Evolutionary conservation across 371 early-diverging fungal genomes (phyloP).

Genomic region (Enterocytospora artemiae): DNA sequence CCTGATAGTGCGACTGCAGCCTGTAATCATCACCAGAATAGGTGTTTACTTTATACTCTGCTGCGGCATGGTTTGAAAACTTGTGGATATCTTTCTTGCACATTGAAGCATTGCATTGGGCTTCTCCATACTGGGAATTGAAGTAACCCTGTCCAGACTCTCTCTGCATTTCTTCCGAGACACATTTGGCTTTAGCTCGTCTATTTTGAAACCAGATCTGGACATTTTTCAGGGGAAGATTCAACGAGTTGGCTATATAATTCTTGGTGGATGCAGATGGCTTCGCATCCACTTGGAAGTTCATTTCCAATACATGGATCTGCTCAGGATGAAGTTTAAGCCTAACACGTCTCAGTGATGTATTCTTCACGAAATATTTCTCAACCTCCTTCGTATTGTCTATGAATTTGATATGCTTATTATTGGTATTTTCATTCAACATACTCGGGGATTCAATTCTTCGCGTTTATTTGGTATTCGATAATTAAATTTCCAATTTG

Average conservation of each 20-base stretch:
- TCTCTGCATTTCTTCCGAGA: background rate
- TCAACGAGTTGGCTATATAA: constrained; percentile 1
- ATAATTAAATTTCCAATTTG: no score
- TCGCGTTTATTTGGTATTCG: no score
- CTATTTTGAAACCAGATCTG: constrained; percentile 50
- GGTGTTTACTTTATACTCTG: no score
- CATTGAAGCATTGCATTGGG: no score
- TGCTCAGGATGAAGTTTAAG: constrained; percentile 19
- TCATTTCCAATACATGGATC: constrained; percentile 20
- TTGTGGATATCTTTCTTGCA: no score
- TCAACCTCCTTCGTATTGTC: constrained; percentile 28
- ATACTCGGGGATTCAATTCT: background rate
- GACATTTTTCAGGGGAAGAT: constrained; percentile 27
- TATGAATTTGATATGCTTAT: constrained; percentile 25
- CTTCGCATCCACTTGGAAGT: constrained; percentile 20
- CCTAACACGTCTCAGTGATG: constrained; percentile 11
- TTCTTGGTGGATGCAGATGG: constrained; percentile 22
- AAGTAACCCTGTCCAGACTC: no score
- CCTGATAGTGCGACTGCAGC: no score
- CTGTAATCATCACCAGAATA: no score
- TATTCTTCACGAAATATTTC: constrained; percentile 3
- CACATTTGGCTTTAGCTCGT: background rate
- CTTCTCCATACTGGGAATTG: background rate
- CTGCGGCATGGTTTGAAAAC: no score
- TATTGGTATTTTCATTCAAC: background rate